phyloP scores from a whole-genome alignment of 75 land plant species.

The Cryptomeria japonica region DNA sequence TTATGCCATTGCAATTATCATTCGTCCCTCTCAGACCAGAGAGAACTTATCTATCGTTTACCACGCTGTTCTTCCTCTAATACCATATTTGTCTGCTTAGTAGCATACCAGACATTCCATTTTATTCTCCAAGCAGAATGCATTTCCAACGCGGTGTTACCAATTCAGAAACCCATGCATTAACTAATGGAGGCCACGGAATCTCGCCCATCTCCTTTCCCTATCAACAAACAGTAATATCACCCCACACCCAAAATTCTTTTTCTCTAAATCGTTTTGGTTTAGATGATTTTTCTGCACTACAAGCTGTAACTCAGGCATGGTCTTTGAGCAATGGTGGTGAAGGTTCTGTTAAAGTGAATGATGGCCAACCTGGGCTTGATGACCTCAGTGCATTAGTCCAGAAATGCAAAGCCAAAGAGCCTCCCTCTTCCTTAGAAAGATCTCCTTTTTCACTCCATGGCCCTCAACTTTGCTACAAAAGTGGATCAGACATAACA shows the following conservation, averaged over 20 bases:
- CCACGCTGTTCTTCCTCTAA: neutral
- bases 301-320: neutral
- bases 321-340: neutral
- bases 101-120: neutral
- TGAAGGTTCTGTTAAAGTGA: neutral
- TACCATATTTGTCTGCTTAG: neutral
- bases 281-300: neutral
- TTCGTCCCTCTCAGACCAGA: no score
- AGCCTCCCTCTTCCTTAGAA: neutral
- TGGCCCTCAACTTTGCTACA: neutral
- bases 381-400: slow-evolving; percentile 3
- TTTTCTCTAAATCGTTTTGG: neutral
- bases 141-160: neutral
- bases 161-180: neutral
- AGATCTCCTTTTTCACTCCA: neutral
- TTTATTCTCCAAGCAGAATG: neutral
- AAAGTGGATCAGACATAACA: neutral
- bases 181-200: neutral
- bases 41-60: no score
- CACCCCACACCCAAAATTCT: neutral
- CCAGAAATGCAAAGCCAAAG: neutral
- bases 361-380: neutral
- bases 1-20: no score
- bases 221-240: neutral
- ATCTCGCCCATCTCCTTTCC: neutral